Evolutionary conservation across 129 eudicot genomes (phyloP), one percentile per base, ranked within the genome.

Genomic region (Chrysanthemum lavandulifolium): DNA sequence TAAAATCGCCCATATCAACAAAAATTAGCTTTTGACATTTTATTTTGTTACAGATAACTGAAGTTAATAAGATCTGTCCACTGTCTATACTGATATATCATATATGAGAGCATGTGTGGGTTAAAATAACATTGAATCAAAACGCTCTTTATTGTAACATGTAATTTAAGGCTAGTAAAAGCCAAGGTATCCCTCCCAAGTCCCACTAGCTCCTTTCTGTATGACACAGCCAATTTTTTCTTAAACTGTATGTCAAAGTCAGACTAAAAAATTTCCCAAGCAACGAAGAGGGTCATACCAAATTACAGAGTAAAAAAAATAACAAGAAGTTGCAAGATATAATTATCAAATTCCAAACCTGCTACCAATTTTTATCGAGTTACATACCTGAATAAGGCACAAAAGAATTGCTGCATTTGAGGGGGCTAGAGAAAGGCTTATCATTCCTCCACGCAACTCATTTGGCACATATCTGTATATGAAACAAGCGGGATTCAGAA

Each of bases 401-500:
- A 87, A 81, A 58, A 95, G 73, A 50, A 83, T 27, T 40, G 84
- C 84, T 33, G 86, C 88, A 83, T 82, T 83, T 64, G 94, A 96
- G 13, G 99, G 99, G 56, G 84, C 92, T 73, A 88, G 73, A 76
- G 96, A 88, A 16, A 95, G 78, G 58, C 96, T 84, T 69, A 88
- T 88, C 90, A 91, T 91, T 75, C 97, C 97, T 79, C 96, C 97
- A 43, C 99, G 97, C 77, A 90, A 75, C 74, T 91, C 96, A 78
- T 91, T 88, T 9, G 99, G 99, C 73, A 95, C 95, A 67, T 88
- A 91, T 82, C 99, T 95, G 77, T 60, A 40, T 55, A 65, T 58
- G 31, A 9, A 73, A 81, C 18, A 27, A 45, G 76, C 18, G 55
- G 29, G 67, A 76, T 49, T 72, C 47, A 10, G 49, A 16, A 73